Base-by-base conservation (phyloP, 2,329 filamentous ascomycete species). In the Hypoxylon sp. region DNA sequence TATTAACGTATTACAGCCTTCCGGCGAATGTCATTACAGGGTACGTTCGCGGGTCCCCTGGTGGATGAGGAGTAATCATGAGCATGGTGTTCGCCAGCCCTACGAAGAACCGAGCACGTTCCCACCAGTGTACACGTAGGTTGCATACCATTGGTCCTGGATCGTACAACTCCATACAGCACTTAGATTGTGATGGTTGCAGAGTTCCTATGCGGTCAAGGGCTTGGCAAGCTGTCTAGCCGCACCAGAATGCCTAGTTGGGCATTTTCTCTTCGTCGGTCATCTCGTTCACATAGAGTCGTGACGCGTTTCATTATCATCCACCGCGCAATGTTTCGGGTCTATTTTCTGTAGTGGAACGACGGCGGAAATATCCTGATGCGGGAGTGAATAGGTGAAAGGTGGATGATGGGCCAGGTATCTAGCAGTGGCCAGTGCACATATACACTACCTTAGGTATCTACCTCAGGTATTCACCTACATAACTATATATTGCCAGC, bases 231-330 rank as follows among this genome's bases (percentile, higher is more conserved):
- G 18, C 12, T 40, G 14, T 12, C 32, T 9, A 40, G 36, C 49
- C 33, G 49, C 49, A 42, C 32, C 12, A 28, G 49, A 52, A 16
- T 52, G 20, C 49, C 49, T 42, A 52, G 6, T 40, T 40, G 20
- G 18, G 49, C 38, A 18, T 22, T 14, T 42, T 12, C 20, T 28
- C 16, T 52, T 18, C 33, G 28, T 42, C 16, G n/a, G 22, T 28
- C 18, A 40, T 5, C 16, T 38, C 48, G 24, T n/a, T 33, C 28
- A 40, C 49, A 3, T 40, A 24, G 9, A 32, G 33, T 5, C 4
- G 4, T n/a, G 33, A 16, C 33, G n/a, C 8, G 14, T 16, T 36
- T 36, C 33, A 36, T n/a, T 36, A 4, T 7, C 33, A 36, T 36
- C 33, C 33, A n/a, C 14, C 33, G 33, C 33, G n/a, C 14, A 36